Evolutionary conservation across 2,329 filamentous ascomycete genomes (phyloP), one percentile per base, ranked within the genome.

Genomic region (Ophiostoma triangulosporum): DNA sequence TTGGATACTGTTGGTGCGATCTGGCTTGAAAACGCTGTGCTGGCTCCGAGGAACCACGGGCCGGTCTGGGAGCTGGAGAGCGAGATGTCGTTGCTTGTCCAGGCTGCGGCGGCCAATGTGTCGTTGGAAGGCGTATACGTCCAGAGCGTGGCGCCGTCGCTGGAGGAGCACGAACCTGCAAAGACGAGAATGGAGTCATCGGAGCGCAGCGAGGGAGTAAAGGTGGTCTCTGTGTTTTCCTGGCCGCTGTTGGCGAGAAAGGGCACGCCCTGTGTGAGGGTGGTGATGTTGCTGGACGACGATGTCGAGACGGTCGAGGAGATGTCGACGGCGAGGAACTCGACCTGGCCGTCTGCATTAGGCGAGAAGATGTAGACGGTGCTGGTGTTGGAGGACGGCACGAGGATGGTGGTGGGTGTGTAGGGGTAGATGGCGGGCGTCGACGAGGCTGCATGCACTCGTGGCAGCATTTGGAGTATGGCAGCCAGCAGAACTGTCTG

Each of bases 151-250:
- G 52, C 52, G 9, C 17, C 15, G 17, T 32, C 48, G 17, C 17
- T 40, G 2, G 70, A 68, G 1, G 76, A 69, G 63, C 91, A 96
- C 58, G 84, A 74, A 2, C 91, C 90, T 0, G 83, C 74, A 54
- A 88, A 84, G 1, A 93, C 81, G 3, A 81, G 76, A 27, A 96
- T 75, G 11, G 82, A 78, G 15, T 87, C 88, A 62, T 79, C 74
- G 43, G 76, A 69, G 48, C 85, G 79, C 31, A 89, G 73, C 0
- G 82, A 72, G 0, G 88, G 80, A 6, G 81, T 74, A 62, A 88
- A 93, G 0, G 84, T 73, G 11, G 73, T 74, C 4, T 69, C 70
- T 35, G 68, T 67, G 29, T 29, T 46, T 27, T 46, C 24, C 70
- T 65, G 26, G 22, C 51, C n/a, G 68, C 20, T 64, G 38, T 69